Percentiles rank a stretch among this genome's conserved stretches.
phyloP scores from a whole-genome alignment of 1,139 yeast species.

The Hanseniaspora gamundiae region DNA sequence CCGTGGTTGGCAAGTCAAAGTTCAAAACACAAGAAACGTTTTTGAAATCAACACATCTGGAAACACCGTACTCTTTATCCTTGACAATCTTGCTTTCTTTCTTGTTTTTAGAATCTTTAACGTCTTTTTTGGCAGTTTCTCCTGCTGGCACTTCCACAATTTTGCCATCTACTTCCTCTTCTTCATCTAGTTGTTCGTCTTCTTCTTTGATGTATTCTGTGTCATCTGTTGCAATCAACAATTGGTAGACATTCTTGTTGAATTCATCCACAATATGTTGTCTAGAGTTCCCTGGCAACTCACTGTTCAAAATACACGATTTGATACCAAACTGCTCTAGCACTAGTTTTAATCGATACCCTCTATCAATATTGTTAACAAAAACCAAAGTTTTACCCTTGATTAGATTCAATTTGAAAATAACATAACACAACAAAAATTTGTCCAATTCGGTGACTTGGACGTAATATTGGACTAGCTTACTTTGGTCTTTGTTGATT shows the following conservation, averaged over 20 bases:
- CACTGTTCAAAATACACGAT: slow-evolving; percentile 82
- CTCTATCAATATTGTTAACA: slow-evolving; percentile 91
- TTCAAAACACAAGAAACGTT: slow-evolving; percentile 95
- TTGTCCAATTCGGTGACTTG: slow-evolving; percentile 85
- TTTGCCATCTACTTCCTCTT: slow-evolving; percentile 20
- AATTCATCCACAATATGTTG: slow-evolving; percentile 91
- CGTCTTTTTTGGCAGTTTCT: slow-evolving; percentile 12
- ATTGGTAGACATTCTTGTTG: slow-evolving; percentile 75
- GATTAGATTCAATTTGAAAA: slow-evolving; percentile 75
- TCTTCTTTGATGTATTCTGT: slow-evolving; percentile 47
- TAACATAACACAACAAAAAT: slow-evolving; percentile 79
- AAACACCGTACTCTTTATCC: slow-evolving; percentile 81
- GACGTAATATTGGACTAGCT: slow-evolving; percentile 75
- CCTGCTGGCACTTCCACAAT: slow-evolving; percentile 13
- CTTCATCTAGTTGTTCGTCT: slow-evolving; percentile 35
- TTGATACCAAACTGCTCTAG: slow-evolving; percentile 91
- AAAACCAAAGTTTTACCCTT: slow-evolving; percentile 86
- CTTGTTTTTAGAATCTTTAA: slow-evolving; percentile 12
- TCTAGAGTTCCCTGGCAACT: slow-evolving; percentile 85
- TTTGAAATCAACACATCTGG: slow-evolving; percentile 93
- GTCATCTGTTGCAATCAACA: slow-evolving; percentile 93
- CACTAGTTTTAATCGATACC: slow-evolving; percentile 80
- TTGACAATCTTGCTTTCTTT: slow-evolving; percentile 27
- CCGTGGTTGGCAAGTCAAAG: slow-evolving; percentile 85
- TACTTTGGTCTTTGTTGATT: slow-evolving; percentile 37